Percentiles rank a stretch among this genome's conserved stretches.
Conservation (phyloP, 108 stramenopile genomes). For the Cyclostephanos invisitatus region DNA sequence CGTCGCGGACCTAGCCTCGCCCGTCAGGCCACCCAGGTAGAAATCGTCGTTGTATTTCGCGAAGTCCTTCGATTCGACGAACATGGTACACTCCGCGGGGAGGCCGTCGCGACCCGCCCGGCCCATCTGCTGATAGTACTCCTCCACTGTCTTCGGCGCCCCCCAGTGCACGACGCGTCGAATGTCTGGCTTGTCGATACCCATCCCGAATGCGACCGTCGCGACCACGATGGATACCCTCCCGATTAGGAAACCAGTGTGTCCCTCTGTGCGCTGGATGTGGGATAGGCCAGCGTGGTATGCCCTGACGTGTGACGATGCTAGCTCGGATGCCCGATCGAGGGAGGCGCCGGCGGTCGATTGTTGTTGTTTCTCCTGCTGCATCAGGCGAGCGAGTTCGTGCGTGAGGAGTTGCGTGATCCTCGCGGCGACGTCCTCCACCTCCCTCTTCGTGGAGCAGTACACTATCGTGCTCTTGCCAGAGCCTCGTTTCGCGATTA, state of each 20-base stretch:
- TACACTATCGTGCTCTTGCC: conserved; percentile 82
- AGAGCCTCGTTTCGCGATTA: conserved; percentile 1
- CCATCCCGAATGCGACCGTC: conserved; percentile 98
- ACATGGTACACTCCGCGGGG: conserved; percentile 73
- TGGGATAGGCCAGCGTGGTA: conserved; percentile 91
- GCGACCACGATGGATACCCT: conserved; percentile 84
- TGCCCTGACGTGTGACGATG: conserved; percentile 21
- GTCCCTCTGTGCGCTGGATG: conserved; percentile 55
- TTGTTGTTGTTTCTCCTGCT: conserved; percentile 6
- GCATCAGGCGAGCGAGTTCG: conserved; percentile 9
- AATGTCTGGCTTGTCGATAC: conserved; percentile 91
- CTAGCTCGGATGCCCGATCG: conserved; percentile 19
- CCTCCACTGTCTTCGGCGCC: conserved; percentile 91
- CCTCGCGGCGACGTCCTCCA: conserved; percentile 49
- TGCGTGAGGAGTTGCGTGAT: conserved; percentile 23
- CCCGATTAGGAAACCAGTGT: conserved; percentile 83
- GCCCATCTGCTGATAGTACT: conserved; percentile 96
- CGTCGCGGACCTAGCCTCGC: conserved; percentile 46
- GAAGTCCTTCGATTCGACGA: conserved; percentile 62
- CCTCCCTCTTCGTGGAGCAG: conserved; percentile 59
- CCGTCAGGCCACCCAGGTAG: conserved; percentile 61
- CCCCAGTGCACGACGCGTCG: conserved; percentile 90
- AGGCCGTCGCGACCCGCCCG: conserved; percentile 95
- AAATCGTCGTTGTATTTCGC: conserved; percentile 70
- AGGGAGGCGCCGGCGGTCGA: background rate